Base-by-base conservation (phyloP, 2,329 filamentous ascomycete species). In the Dryadomyces sulphureus region DNA sequence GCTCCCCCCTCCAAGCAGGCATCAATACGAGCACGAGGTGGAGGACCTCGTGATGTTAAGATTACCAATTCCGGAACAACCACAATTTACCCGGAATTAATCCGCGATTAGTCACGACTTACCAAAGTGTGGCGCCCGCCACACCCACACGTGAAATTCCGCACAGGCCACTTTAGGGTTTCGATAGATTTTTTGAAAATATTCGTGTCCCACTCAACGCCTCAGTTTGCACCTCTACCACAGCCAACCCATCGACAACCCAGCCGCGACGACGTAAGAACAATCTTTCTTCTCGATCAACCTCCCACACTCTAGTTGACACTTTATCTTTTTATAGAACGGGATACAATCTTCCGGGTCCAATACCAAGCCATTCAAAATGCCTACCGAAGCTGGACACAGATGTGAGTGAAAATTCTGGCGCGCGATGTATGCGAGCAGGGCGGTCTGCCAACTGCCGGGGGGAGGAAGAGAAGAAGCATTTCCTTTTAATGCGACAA, bases 341-440 rank as follows among this genome's bases (percentile, higher is more conserved):
- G 21, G 47, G 44, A 46, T 40, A 43, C 40, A 49, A 43, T 44
- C 34, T 41, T 38, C 41, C 48, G 20, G 42, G 47, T 49, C 47
- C 41, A 17, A 49, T 35, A 46, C 71, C 24, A 40, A 50, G 43
- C n/a, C 48, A 45, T 41, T 43, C 81, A 88, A 77, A 69, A 92
- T 92, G 84, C 78, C 82, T 83, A 81, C 84, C 65, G 83, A 86
- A 79, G 75, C 81, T 66, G 84, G 84, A 72, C 83, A 89, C 80
- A 79, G 84, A 83, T 75, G 84, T 90, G 72, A 84, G 84, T 84
- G 56, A n/a, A n/a, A n/a, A n/a, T n/a, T n/a, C n/a, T n/a, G n/a
- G n/a, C n/a, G n/a, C n/a, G n/a, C n/a, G n/a, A n/a, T n/a, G n/a
- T n/a, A n/a, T n/a, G n/a, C n/a, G n/a, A n/a, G n/a, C n/a, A n/a